A percentile compares a stretch with the other conserved stretches of the same genome.
Conservation (phyloP, 129 eudicot species). For the Artemisia tridentata region DNA sequence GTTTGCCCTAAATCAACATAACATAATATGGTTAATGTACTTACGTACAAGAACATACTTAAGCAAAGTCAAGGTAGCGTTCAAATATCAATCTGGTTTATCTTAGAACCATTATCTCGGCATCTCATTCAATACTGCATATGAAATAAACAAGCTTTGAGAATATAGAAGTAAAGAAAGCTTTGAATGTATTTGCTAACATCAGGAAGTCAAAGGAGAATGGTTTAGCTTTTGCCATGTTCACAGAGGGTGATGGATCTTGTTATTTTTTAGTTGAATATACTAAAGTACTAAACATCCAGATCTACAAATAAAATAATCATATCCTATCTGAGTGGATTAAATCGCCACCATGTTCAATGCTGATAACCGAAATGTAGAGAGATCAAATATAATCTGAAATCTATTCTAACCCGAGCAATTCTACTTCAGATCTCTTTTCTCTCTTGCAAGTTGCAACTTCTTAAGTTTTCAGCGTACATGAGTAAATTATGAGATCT, state of each 20-base stretch:
- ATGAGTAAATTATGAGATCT: background rate
- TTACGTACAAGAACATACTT: no score
- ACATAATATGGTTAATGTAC: background rate
- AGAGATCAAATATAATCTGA: background rate
- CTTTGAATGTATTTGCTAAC: background rate
- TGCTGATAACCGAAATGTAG: background rate
- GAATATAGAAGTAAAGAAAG: background rate
- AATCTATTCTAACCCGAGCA: background rate
- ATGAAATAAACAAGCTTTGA: background rate
- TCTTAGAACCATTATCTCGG: no score
- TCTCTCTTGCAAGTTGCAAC: slow-evolving; percentile 2
- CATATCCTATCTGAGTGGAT: background rate
- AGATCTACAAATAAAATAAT: background rate
- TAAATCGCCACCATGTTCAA: background rate
- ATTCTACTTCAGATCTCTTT: slow-evolving; percentile 1
- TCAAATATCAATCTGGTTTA: no score
- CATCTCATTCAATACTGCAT: no score
- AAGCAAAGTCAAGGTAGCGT: no score
- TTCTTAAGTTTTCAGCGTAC: background rate
- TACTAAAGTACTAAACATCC: no score
- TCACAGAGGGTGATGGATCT: no score
- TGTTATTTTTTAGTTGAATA: no score
- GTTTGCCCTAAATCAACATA: slow-evolving; percentile 48
- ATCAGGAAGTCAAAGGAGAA: background rate
- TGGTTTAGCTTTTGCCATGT: background rate